These are phyloP conservation scores for Saccharomycopsis lassenensis DNA, from an alignment of 805 yeast genomes.

Conservation along the genomic window DNA sequence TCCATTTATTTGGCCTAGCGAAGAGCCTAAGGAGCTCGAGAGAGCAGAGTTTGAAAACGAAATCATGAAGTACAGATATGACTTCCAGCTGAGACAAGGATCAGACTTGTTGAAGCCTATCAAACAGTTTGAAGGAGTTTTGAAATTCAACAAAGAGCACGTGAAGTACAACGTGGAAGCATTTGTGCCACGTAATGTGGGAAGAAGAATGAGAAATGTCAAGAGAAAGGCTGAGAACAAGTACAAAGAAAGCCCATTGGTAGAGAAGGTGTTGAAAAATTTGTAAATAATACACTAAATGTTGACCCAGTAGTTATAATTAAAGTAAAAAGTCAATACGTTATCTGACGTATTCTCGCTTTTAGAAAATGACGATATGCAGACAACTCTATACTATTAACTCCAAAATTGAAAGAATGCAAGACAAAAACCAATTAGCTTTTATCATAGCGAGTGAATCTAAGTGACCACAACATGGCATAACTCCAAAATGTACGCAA, in stretches of 20 bases:
- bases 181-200: conserved; percentile 43
- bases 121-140: conserved; percentile 64
- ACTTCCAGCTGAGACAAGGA: conserved; percentile 39
- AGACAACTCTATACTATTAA: too few relatives aligned
- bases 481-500: too few relatives aligned
- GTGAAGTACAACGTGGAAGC: conserved; percentile 49
- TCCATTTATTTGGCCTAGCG: conserved; percentile 93
- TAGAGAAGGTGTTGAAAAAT: conserved; percentile 31
- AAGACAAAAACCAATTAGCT: too few relatives aligned
- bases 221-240: conserved; percentile 21
- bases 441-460: too few relatives aligned
- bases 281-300: too few relatives aligned
- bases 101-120: conserved; percentile 62
- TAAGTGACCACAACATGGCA: too few relatives aligned
- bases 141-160: conserved; percentile 23
- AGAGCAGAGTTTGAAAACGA: conserved; percentile 33
- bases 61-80: conserved; percentile 40
- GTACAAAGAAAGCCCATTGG: conserved; percentile 24
- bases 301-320: too few relatives aligned
- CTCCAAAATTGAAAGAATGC: too few relatives aligned
- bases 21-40: conserved; percentile 33
- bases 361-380: too few relatives aligned
- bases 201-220: conserved; percentile 31
- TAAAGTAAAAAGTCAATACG: too few relatives aligned
- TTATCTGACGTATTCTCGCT: too few relatives aligned